Evolutionary conservation across 805 yeast species (phyloP), one percentile per base, ranked within the genome.

Genomic region (Groenewaldozyma salmanticensis): DNA sequence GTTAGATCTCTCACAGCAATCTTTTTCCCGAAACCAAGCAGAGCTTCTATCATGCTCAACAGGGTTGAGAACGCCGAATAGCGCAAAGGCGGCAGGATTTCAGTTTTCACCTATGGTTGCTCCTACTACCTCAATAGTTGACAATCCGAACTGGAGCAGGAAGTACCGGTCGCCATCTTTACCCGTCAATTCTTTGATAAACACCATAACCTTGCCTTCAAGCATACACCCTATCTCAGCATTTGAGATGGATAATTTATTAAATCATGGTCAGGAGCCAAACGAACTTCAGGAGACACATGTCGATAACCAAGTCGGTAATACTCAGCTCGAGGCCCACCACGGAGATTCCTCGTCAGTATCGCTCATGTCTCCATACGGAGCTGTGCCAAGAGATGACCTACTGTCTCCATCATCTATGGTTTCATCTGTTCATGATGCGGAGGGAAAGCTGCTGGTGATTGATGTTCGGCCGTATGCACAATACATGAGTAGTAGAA

Each of bases 401-500:
- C 29, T 38, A 15, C 36, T 18, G 19, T 38, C 41, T 5, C 38
- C 38, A 7, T 15, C 40, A 15, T 37, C 40, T 5, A 35, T 35
- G 27, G 15, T 31, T 9, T 35, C 38, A 9, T 35, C 38, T 11
- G 22, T 19, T 5, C 20, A n/a, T 38, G 29, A 16, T 21, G 5
- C 36, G 18, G 29, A 18, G 16, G 42, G 37, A n/a, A 55, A 54
- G 32, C 46, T 70, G 3, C 50, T 84, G n/a, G 52, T 81, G 2
- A 64, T 86, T 13, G 97, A 88, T 57, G 79, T 82, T 7, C 66
- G 97, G 42, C 84, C 96, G 0, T 85, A 78, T 55, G 77, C 82
- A 19, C 90, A 83, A 43, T 85, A 66, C 55, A 70, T 78, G 33
- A 71, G 67, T 44, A 55, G 68, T 2, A 86, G 79, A 46, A 59